phyloP scores from a whole-genome alignment of 2,329 filamentous ascomycete species.

The Dactylellina cionopaga region DNA sequence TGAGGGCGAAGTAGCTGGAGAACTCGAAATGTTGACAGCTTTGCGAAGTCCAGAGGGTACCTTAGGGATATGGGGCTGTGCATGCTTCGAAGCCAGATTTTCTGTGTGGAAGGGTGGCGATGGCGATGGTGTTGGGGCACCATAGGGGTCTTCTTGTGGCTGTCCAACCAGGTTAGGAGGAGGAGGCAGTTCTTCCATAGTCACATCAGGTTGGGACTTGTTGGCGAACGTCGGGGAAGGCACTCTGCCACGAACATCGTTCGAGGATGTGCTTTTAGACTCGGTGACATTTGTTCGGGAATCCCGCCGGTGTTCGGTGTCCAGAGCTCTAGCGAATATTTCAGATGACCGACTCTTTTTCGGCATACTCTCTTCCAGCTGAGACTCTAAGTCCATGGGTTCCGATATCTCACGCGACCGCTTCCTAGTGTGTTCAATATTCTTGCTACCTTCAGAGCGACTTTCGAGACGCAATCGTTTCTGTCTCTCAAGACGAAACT shows the following conservation, averaged over 20 bases:
- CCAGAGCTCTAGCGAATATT: slow-evolving; percentile 29
- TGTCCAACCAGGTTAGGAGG: background rate
- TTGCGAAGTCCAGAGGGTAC: slow-evolving; percentile 38
- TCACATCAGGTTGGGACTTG: too few relatives aligned
- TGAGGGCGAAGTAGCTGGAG: slow-evolving; percentile 29
- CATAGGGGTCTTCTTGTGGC: background rate
- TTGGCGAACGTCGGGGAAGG: too few relatives aligned
- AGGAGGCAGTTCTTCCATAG: too few relatives aligned
- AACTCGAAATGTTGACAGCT: slow-evolving; percentile 32
- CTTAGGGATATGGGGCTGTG: slow-evolving; percentile 29
- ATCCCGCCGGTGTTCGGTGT: background rate
- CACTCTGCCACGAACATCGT: background rate
- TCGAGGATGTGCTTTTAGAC: background rate
- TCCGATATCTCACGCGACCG: slow-evolving; percentile 9
- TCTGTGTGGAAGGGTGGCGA: slow-evolving; percentile 30
- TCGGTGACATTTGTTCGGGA: background rate
- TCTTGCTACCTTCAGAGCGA: background rate
- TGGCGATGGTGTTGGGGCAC: slow-evolving; percentile 43
- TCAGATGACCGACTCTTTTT: slow-evolving; percentile 44
- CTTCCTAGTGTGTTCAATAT: slow-evolving; percentile 4
- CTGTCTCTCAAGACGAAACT: slow-evolving; percentile 37
- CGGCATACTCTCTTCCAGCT: background rate
- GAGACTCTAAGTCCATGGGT: background rate
- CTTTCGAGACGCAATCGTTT: slow-evolving; percentile 29
- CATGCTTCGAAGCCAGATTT: slow-evolving; percentile 6